Evolutionary conservation across 257 asterid genomes (phyloP), one percentile per base, ranked within the genome.

Genomic region (Coffea canephora): DNA sequence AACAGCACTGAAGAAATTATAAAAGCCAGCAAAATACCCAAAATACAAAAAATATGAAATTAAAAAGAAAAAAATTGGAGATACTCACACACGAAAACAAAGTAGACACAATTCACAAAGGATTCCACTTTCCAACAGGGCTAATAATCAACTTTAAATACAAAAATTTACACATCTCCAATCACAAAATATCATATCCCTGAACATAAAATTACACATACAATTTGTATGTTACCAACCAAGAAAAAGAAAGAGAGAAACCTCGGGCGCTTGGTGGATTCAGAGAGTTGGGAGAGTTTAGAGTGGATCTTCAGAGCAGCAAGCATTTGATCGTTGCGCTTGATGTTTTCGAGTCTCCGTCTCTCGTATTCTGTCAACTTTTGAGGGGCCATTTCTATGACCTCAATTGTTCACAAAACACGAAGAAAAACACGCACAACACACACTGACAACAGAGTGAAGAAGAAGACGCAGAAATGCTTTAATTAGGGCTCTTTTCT

Each of bases 291-390:
- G 83, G 74, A 81, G 81, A 87, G 68, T 78, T 75, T 85, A 34
- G 98, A 91, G 14, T 79, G 97, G 74, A 95, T 71, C 55, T 93
- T 92, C 83, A 95, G 96, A 81, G 96, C 92, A 57, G 97, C 93
- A 77, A 92, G 77, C 93, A 95, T 92, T 77, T 95, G 90, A 43
- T 84, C 91, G 75, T 93, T 95, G 61, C 97, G 88, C 84, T 88
- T 90, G 8, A 95, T 95, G 90, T 93, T 95, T 64, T 95, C 96
- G 52, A 95, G 87, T 84, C 98, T 87, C 81, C 84, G 89, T 25
- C 88, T 90, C 86, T 95, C 98, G 89, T 93, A 93, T 39, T 91
- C 97, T 14, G 97, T 89, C 84, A 91, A 54, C 77, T 70, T 81
- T 75, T 46, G 71, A 50, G 81, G 71, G 45, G 82, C 92, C 98